A percentile compares a stretch with the other conserved stretches of the same genome.
Conservation (phyloP, 1,139 yeast species). For the Dujonia santamariae region DNA sequence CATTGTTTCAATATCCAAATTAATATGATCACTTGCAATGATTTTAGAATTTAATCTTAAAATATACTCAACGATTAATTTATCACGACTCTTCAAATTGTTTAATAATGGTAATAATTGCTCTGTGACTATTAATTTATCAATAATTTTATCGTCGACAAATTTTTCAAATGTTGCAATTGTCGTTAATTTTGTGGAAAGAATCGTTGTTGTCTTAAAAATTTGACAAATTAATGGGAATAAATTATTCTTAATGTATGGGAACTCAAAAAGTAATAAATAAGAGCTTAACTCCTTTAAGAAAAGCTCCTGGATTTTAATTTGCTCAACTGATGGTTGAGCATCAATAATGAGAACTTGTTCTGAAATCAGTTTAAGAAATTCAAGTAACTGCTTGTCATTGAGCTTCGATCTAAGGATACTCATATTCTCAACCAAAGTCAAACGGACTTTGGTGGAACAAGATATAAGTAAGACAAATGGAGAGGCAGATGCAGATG, state of each 20-base stretch:
- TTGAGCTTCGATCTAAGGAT: constrained; percentile 53
- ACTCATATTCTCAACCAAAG: constrained; percentile 54
- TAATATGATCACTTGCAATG: constrained; percentile 34
- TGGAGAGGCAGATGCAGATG: not conserved
- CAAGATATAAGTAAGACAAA: constrained; percentile 39
- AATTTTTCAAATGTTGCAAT: constrained; percentile 61
- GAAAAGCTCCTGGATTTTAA: constrained; percentile 54
- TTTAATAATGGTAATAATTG: constrained; percentile 74
- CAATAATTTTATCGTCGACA: constrained; percentile 59
- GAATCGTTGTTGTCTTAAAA: constrained; percentile 78
- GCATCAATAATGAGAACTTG: constrained; percentile 18
- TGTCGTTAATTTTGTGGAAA: constrained; percentile 72
- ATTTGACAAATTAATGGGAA: constrained; percentile 71
- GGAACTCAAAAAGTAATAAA: constrained; percentile 58
- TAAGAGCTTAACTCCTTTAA: constrained; percentile 44
- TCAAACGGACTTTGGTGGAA: constrained; percentile 35
- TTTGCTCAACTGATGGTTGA: constrained; percentile 22
- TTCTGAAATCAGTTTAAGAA: constrained; percentile 29
- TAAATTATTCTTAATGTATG: constrained; percentile 67
- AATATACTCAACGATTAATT: constrained; percentile 58
- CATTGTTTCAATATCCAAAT: constrained; percentile 32
- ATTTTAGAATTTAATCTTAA: constrained; percentile 50
- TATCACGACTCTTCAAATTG: constrained; percentile 74
- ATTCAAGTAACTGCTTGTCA: constrained; percentile 37
- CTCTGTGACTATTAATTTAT: constrained; percentile 69